phyloP scores from a whole-genome alignment of 208 protist species.

The Balamuthia mandrillaris region DNA sequence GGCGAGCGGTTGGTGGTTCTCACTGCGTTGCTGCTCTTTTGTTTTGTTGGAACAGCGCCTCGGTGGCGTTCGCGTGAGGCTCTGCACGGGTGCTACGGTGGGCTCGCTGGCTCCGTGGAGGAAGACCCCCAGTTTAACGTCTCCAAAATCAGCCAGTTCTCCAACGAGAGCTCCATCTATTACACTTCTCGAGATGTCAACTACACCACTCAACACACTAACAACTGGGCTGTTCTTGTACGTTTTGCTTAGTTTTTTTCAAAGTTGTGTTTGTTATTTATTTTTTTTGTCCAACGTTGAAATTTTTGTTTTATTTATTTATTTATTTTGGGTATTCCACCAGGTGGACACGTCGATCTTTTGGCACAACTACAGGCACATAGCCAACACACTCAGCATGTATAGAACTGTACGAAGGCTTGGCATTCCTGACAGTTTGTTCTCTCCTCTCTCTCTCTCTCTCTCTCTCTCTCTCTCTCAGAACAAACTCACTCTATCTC shows the following conservation, averaged over 20 bases:
- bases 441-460: not conserved
- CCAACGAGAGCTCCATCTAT: not conserved
- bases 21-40: not conserved
- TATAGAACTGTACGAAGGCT: conserved; percentile 91
- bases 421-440: conserved; percentile 76
- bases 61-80: not conserved
- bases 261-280: not conserved
- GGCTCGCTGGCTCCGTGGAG: not conserved
- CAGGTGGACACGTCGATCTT: conserved; percentile 88
- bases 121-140: conserved; percentile 30
- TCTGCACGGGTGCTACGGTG: not conserved
- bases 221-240: conserved; percentile 28
- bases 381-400: conserved; percentile 90
- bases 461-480: too few relatives aligned
- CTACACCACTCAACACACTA: not conserved
- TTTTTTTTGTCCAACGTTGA: not conserved
- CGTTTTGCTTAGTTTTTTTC: not conserved
- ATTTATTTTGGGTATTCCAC: not conserved
- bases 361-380: conserved; percentile 97
- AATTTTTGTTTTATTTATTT: not conserved
- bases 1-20: not conserved
- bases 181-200: not conserved
- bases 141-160: not conserved
- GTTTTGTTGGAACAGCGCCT: not conserved
- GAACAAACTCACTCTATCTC: too few relatives aligned